These are phyloP conservation scores for Suhomyces ambrosiae DNA, from an alignment of 1,139 yeast genomes.

Conservation along the genomic window DNA sequence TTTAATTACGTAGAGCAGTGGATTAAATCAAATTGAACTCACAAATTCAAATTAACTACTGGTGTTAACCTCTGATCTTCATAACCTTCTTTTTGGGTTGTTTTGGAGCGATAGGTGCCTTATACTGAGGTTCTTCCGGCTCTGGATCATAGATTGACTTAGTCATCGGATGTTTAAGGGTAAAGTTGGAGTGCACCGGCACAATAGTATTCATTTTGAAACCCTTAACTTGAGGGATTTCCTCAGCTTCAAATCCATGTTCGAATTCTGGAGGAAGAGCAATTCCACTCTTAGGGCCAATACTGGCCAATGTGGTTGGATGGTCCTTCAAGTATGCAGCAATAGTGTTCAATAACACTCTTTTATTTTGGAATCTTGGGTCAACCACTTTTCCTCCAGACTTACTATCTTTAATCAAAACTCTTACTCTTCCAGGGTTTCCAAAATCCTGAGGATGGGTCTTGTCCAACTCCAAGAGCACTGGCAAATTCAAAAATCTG, in stretches of 20 bases:
- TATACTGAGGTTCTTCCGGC: slow-evolving; percentile 30
- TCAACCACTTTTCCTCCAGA: slow-evolving; percentile 43
- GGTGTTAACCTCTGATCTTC: slow-evolving; percentile 50
- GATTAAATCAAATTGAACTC: background rate
- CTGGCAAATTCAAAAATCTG: slow-evolving; percentile 51
- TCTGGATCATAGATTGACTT: slow-evolving; percentile 64
- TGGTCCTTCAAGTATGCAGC: slow-evolving; percentile 63
- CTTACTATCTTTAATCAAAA: slow-evolving; percentile 52
- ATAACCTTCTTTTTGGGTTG: slow-evolving; percentile 55
- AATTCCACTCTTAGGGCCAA: slow-evolving; percentile 53
- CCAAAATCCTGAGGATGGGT: slow-evolving; percentile 97
- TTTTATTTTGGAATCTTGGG: slow-evolving; percentile 54
- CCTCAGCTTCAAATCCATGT: slow-evolving; percentile 54
- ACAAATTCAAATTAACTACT: too few relatives aligned
- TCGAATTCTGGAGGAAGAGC: slow-evolving; percentile 65
- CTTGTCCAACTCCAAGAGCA: slow-evolving; percentile 74
- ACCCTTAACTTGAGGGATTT: slow-evolving; percentile 78
- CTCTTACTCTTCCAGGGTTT: slow-evolving; percentile 91
- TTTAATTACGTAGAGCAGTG: background rate
- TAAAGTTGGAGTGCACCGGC: slow-evolving; percentile 78
- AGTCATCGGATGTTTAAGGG: slow-evolving; percentile 84
- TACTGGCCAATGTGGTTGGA: slow-evolving; percentile 69
- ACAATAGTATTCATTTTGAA: slow-evolving; percentile 83
- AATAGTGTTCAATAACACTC: slow-evolving; percentile 63
- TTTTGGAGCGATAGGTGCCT: slow-evolving; percentile 44